A percentile compares a stretch with the other conserved stretches of the same genome.
These are phyloP conservation scores for Fistulina hepatica DNA, from an alignment of 1,284 basidiomycete genomes.

Conservation along the genomic window DNA sequence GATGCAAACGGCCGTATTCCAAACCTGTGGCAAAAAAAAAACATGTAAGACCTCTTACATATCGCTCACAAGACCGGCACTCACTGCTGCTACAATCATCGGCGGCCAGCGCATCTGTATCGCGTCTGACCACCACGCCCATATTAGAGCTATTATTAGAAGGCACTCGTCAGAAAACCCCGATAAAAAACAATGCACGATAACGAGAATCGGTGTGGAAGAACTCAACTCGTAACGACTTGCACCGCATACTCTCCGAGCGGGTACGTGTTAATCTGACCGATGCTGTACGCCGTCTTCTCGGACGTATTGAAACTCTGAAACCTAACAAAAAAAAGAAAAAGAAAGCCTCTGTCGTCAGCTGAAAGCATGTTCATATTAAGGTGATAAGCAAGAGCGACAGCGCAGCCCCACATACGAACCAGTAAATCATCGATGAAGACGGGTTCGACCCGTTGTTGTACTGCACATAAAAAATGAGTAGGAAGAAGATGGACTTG, in stretches of 20 bases:
- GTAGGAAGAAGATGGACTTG: neutral
- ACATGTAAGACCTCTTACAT: neutral
- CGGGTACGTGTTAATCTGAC: slow-evolving; percentile 36
- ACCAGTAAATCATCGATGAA: slow-evolving; percentile 34
- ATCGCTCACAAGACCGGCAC: slow-evolving; percentile 11
- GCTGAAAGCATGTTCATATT: too few relatives aligned
- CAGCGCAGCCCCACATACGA: too few relatives aligned
- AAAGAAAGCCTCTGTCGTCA: too few relatives aligned
- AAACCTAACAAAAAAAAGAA: too few relatives aligned
- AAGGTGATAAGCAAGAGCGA: too few relatives aligned
- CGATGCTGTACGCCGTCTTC: slow-evolving; percentile 28
- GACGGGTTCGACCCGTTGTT: slow-evolving; percentile 28
- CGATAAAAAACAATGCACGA: too few relatives aligned
- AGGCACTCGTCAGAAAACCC: neutral
- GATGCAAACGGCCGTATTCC: slow-evolving; percentile 24
- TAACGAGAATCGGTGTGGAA: too few relatives aligned
- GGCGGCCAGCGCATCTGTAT: slow-evolving; percentile 52
- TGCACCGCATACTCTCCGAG: slow-evolving; percentile 31
- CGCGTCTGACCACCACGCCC: slow-evolving; percentile 43
- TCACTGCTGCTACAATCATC: slow-evolving; percentile 32
- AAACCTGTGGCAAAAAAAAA: slow-evolving; percentile 23
- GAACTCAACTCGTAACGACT: slow-evolving; percentile 26
- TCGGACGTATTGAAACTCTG: slow-evolving; percentile 35
- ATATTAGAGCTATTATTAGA: slow-evolving; percentile 28
- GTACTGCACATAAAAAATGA: slow-evolving; percentile 25